A percentile compares a stretch with the other conserved stretches of the same genome.
Conservation (phyloP, 2,329 filamentous ascomycete species). For the Sporothrix dimorphospora region DNA sequence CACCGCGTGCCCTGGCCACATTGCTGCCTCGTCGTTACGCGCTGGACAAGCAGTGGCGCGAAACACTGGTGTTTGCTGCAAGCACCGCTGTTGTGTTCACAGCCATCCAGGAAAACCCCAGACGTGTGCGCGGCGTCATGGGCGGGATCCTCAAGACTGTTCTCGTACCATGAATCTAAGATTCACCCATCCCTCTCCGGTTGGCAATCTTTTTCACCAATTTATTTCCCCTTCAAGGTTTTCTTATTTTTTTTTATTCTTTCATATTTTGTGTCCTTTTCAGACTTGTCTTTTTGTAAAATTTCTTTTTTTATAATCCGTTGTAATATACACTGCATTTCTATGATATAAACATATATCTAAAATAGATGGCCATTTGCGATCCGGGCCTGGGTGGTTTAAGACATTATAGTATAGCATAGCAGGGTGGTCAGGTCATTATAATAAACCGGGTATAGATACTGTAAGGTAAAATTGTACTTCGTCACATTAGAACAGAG, state of each 20-base stretch:
- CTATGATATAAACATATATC: neutral
- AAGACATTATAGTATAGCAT: no score
- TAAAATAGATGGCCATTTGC: neutral
- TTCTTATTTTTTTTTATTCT: neutral
- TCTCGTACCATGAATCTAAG: conserved; percentile 39
- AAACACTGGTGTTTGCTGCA: conserved; percentile 66
- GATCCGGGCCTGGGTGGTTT: neutral
- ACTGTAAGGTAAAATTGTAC: neutral
- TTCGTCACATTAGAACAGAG: neutral
- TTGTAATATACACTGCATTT: neutral
- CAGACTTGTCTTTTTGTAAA: neutral
- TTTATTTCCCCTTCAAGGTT: no score
- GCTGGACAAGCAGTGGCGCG: conserved; percentile 65
- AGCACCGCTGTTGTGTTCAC: conserved; percentile 74
- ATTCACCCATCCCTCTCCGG: neutral
- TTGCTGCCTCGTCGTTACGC: conserved; percentile 72
- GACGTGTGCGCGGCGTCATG: conserved; percentile 68
- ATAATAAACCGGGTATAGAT: neutral
- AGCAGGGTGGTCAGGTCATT: neutral
- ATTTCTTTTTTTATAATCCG: neutral
- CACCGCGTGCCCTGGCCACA: conserved; percentile 75
- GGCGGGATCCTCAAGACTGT: conserved; percentile 62
- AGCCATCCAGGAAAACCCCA: conserved; percentile 63
- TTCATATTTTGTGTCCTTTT: neutral
- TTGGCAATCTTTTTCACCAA: neutral